Evolutionary conservation across 2,329 filamentous ascomycete genomes (phyloP), one percentile per base, ranked within the genome.

Genomic region (Paecilomyces fulvus): DNA sequence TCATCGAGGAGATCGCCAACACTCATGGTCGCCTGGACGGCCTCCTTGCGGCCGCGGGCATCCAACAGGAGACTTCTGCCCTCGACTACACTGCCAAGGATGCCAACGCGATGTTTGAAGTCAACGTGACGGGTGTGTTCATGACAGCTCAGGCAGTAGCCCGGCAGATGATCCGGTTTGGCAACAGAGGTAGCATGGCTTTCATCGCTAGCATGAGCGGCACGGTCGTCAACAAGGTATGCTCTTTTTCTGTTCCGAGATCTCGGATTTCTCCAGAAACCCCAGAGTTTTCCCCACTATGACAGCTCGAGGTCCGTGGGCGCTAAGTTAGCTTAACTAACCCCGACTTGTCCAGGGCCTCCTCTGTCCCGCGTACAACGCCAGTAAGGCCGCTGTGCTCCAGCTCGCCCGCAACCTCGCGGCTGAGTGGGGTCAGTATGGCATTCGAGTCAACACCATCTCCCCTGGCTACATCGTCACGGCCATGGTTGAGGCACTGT

Each of bases 41-140:
- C 0, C 75, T 95, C 55, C 83, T 96, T 51, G 85, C 86, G 0
- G 85, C 85, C 0, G 87, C 86, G 0, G 86, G 85, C 1, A 76
- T 84, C 46, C 89, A 95, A 74, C 88, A 95, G 72, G 90, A 95
- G 74, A 90, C 85, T 0, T 75, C 89, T 0, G 90, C 92, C 1
- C 77, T 96, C 55, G 90, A 95, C 52, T 95, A 95, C 69, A 77
- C 78, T 1, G 76, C 79, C 54, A 79, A 83, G 66, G 82, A 85
- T 62, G 77, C 80, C 55, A 84, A 84, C 63, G 78, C 74, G 56
- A 85, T 86, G 82, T 80, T 85, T 59, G 80, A 83, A 62, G 74
- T 84, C 60, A 84, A 84, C 63, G 75, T 84, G 52, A 84, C 81
- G 0, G 83, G 83, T 9, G 80, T 81, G 5, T 81, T 85, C 67